phyloP scores from a whole-genome alignment of 805 yeast genomes.

The Yarrowia sp. region DNA sequence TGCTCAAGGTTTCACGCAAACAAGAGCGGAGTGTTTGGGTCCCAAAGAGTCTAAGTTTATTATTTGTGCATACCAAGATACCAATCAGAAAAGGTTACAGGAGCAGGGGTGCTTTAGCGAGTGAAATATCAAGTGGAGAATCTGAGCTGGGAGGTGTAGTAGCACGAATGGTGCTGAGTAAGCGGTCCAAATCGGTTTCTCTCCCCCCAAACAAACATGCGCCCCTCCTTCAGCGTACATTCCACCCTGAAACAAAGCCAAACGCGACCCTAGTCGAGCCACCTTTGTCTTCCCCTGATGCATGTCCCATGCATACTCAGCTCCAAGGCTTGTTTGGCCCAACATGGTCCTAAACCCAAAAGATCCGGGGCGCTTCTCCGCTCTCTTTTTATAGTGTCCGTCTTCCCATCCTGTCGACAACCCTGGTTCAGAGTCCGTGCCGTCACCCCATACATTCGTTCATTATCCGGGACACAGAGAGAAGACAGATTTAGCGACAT shows the following conservation, averaged over 20 bases:
- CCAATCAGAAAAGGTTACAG: conserved; percentile 22
- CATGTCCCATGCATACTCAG: conserved; percentile 9
- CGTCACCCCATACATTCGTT: conserved; percentile 26
- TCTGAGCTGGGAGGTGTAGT: too few relatives aligned
- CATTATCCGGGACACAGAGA: not conserved
- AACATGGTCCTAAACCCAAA: conserved; percentile 16
- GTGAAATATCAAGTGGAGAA: not conserved
- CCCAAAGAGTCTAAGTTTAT: conserved; percentile 26
- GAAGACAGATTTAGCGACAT: too few relatives aligned
- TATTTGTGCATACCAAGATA: conserved; percentile 16
- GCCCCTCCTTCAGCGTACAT: not conserved
- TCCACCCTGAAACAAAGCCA: conserved; percentile 23
- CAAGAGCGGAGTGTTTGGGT: conserved; percentile 32
- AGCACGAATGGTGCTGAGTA: not conserved
- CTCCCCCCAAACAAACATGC: not conserved
- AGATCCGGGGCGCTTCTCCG: conserved; percentile 13
- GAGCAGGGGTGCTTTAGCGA: conserved; percentile 35
- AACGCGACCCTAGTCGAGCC: conserved; percentile 14
- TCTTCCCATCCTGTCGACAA: not conserved
- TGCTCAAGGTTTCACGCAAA: conserved; percentile 4
- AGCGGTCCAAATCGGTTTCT: too few relatives aligned
- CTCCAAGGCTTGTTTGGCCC: conserved; percentile 15
- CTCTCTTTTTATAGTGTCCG: conserved; percentile 10
- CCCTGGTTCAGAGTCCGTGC: not conserved
- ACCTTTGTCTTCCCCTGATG: conserved; percentile 36